Evolutionary conservation across 495 filamentous ascomycete species (phyloP).

Genomic region (Neurospora pannonica): DNA sequence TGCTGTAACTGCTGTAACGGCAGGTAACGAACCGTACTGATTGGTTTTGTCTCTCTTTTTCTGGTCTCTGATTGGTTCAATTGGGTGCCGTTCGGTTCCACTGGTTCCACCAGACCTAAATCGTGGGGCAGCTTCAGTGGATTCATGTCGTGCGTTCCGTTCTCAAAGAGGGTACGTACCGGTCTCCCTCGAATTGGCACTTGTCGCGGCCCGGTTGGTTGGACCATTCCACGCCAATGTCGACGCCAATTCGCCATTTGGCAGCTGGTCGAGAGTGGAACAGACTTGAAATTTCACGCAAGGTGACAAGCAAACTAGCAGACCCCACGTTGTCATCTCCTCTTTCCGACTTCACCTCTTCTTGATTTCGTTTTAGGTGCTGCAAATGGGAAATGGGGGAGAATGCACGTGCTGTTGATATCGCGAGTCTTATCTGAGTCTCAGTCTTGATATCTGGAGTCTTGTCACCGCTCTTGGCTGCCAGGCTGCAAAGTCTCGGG

Average conservation of each 20-base stretch:
- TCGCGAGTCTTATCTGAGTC: background rate
- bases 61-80: background rate
- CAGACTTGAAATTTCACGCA: background rate
- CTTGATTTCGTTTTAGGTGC: background rate
- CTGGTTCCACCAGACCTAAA: slow-evolving; percentile 3
- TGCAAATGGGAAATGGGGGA: background rate
- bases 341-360: background rate
- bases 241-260: background rate
- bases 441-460: background rate
- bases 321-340: background rate
- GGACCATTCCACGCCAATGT: background rate
- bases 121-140: slow-evolving; percentile 12
- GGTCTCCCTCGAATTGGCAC: background rate
- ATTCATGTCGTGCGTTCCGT: background rate
- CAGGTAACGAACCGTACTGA: background rate
- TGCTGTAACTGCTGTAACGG: background rate
- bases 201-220: background rate
- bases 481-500: background rate
- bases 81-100: background rate
- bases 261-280: background rate
- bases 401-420: background rate
- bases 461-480: background rate
- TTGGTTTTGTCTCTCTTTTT: background rate
- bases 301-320: background rate
- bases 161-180: background rate